Evolutionary conservation across 495 filamentous ascomycete species (phyloP).

Genomic region (Hypoxylon crocopeplum): DNA sequence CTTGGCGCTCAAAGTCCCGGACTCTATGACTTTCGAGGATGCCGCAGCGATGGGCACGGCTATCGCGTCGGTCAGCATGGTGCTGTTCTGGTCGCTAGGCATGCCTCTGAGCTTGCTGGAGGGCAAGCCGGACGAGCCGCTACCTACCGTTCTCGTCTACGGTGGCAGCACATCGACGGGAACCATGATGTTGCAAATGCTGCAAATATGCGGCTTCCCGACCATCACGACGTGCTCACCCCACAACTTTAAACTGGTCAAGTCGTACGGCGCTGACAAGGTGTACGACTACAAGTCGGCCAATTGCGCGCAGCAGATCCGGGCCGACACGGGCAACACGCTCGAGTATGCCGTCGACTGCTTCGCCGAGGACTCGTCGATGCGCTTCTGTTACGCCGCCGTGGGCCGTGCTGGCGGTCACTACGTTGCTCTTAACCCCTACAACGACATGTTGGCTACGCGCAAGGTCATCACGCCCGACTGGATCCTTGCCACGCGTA

Average conservation of each 20-base stretch:
- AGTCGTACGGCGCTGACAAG: constrained; percentile 55
- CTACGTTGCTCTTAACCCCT: constrained; percentile 33
- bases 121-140: constrained; percentile 30
- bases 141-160: constrained; percentile 47
- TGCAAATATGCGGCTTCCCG: constrained; percentile 47
- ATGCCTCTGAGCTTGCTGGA: too few relatives aligned
- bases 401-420: constrained; percentile 31
- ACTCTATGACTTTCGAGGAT: too few relatives aligned
- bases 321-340: constrained; percentile 38
- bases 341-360: constrained; percentile 52
- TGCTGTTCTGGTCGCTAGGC: too few relatives aligned
- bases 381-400: constrained; percentile 32
- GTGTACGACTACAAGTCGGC: constrained; percentile 63
- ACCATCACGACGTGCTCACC: constrained; percentile 63
- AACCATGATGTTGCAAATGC: constrained; percentile 53
- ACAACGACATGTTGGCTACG: constrained; percentile 9
- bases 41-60: too few relatives aligned
- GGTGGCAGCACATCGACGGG: constrained; percentile 56
- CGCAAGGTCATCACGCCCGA: constrained; percentile 19
- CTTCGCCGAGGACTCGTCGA: constrained; percentile 40
- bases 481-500: constrained; percentile 18
- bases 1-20: too few relatives aligned
- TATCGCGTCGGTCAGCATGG: too few relatives aligned
- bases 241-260: constrained; percentile 61
- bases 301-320: constrained; percentile 52